Conservation (phyloP, 1,284 basidiomycete species). For the Puccinia polysora region DNA sequence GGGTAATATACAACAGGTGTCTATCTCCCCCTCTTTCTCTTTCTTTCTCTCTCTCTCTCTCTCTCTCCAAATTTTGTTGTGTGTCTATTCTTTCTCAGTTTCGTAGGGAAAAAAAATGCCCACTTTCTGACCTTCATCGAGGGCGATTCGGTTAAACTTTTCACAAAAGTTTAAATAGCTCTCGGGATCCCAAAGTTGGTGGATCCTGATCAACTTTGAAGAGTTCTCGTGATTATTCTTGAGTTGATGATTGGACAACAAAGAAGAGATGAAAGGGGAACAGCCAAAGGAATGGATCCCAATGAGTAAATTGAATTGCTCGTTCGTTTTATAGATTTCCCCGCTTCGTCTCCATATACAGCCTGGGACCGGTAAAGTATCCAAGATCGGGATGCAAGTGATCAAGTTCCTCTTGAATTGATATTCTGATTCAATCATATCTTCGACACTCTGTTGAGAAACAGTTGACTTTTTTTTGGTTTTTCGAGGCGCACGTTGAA, state of each 20-base stretch:
- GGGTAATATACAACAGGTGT: too few species aligned
- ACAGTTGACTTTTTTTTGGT: not conserved
- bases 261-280: not conserved
- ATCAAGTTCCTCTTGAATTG: conserved; percentile 90
- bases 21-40: too few species aligned
- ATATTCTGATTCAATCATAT: conserved; percentile 61
- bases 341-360: conserved; percentile 95
- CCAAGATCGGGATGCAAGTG: conserved; percentile 90
- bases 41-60: too few species aligned
- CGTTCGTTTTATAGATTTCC: conserved; percentile 96
- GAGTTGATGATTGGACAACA: not conserved
- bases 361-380: conserved; percentile 72
- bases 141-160: conserved; percentile 83
- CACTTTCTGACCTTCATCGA: conserved; percentile 70
- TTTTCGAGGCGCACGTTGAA: too few species aligned
- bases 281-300: conserved; percentile 2
- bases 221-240: not conserved
- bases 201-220: conserved; percentile 59
- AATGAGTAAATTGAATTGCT: conserved; percentile 83
- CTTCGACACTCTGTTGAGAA: not conserved
- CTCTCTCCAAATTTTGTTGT: not conserved
- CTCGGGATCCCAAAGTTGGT: conserved; percentile 94
- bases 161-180: conserved; percentile 97
- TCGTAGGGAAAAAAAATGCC: not conserved
- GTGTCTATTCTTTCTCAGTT: not conserved